A percentile compares a stretch with the other conserved stretches of the same genome.
Conservation (phyloP, 2,329 filamentous ascomycete species). For the Pestalotiopsis sp. region DNA sequence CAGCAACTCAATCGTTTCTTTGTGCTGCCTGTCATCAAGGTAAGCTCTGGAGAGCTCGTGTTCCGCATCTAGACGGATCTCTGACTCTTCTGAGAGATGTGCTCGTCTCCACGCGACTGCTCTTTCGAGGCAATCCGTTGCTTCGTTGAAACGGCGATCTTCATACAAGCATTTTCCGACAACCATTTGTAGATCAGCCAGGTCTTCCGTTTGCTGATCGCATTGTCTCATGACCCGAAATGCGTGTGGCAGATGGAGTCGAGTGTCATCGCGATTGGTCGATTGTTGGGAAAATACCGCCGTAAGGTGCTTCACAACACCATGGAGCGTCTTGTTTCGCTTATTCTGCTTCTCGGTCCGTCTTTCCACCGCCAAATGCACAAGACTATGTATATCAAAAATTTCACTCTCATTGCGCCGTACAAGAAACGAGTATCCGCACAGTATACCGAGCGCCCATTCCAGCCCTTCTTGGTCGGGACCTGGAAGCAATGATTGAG, state of each 20-base stretch:
- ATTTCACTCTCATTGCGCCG: constrained; percentile 21
- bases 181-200: constrained; percentile 16
- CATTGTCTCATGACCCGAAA: constrained; percentile 20
- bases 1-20: constrained; percentile 16
- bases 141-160: constrained; percentile 22
- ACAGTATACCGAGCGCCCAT: constrained; percentile 31
- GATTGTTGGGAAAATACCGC: constrained; percentile 11
- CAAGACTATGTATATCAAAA: constrained; percentile 38
- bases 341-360: constrained; percentile 25
- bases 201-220: constrained; percentile 16
- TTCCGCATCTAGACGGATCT: neutral
- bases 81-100: neutral
- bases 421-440: constrained; percentile 32
- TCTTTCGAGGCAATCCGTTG: constrained; percentile 13
- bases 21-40: neutral
- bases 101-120: constrained; percentile 9
- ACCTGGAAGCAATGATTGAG: constrained; percentile 31
- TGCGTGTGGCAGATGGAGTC: constrained; percentile 28
- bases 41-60: neutral
- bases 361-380: constrained; percentile 31
- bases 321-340: constrained; percentile 3
- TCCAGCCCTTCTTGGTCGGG: constrained; percentile 15
- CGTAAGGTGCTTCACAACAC: constrained; percentile 4
- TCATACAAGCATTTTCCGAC: constrained; percentile 21
- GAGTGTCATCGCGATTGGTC: constrained; percentile 17